Percentiles rank a stretch among this genome's conserved stretches.
These are phyloP conservation scores for Mitragyna speciosa DNA, from an alignment of 257 asterid species.

Conservation along the genomic window DNA sequence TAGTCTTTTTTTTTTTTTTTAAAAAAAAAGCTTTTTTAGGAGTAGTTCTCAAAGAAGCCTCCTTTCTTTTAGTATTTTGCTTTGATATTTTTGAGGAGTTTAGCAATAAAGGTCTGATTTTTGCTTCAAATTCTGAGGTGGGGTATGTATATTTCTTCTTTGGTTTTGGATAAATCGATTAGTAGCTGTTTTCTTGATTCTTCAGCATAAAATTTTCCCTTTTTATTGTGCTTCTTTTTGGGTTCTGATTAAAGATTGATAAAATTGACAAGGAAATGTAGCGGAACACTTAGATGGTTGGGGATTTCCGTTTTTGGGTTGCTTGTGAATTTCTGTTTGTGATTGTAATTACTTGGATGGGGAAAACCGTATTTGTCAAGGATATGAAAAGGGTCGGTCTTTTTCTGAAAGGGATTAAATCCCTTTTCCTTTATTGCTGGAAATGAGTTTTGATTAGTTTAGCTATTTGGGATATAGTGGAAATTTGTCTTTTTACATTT, in stretches of 20 bases:
- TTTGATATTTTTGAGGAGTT: background rate
- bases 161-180: background rate
- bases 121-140: constrained; percentile 15
- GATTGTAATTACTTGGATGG: background rate
- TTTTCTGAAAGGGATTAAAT: background rate
- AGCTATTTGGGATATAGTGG: background rate
- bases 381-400: background rate
- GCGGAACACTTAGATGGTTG: background rate
- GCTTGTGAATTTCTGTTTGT: background rate
- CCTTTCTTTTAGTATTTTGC: background rate
- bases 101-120: constrained; percentile 11
- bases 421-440: background rate
- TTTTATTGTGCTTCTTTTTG: background rate
- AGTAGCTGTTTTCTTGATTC: background rate
- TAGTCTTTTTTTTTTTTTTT: background rate
- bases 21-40: background rate
- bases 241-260: background rate
- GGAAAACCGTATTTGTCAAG: background rate
- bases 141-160: background rate
- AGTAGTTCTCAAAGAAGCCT: background rate
- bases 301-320: background rate
- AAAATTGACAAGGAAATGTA: constrained; percentile 3
- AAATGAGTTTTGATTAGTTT: background rate
- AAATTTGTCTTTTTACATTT: no score
- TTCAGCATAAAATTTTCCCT: background rate